Base-by-base conservation (phyloP, 2,329 filamentous ascomycete genomes). In the Penicillium psychrosexuale region DNA sequence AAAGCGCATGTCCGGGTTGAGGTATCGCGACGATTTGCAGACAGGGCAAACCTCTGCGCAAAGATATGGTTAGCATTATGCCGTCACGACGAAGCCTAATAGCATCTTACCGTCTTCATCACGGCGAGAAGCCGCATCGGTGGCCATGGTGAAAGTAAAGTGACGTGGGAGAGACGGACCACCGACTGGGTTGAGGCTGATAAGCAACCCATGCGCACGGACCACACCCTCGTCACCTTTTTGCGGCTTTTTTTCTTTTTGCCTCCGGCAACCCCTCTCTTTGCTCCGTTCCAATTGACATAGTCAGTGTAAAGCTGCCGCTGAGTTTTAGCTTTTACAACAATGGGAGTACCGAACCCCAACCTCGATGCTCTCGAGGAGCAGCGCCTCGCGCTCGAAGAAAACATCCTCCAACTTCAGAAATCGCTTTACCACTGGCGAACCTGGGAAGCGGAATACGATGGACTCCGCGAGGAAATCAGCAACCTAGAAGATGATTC, bases 11-110 rank as follows among this genome's bases (percentile, higher is more conserved):
- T 91, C 88, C 58, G 86, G 87, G 79, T 97, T 97, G 68, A 97
- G 88, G 79, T 97, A 97, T 61, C 91, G 90, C 57, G 90, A 90
- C 56, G 91, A 95, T 77, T 97, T 97, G 88, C 94, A 99, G 64
- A 97, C 90, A 55, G 93, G 94, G 77, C 94, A 99, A 70, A 92
- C 89, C 75, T 97, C 91, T 83, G 34, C 28, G 39, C 44, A 22
- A 40, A 19, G 2, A 40, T 24, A 17, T 8, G 3, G 40, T 66
- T 53, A 64, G 61, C 22, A 36, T 39, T 13, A 34, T 3, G 17
- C 12, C 13, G 30, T 27, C 31, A 3, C 8, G 15, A 34, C 4
- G 2, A 9, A 37, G 17, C 6, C 34, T 4, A 17, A 12, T 6
- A 37, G 40, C 24, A 44, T 53, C 68, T 61, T 58, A 76, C 75